Conservation (phyloP, 495 filamentous ascomycete genomes). For the Penicillium desertorum region DNA sequence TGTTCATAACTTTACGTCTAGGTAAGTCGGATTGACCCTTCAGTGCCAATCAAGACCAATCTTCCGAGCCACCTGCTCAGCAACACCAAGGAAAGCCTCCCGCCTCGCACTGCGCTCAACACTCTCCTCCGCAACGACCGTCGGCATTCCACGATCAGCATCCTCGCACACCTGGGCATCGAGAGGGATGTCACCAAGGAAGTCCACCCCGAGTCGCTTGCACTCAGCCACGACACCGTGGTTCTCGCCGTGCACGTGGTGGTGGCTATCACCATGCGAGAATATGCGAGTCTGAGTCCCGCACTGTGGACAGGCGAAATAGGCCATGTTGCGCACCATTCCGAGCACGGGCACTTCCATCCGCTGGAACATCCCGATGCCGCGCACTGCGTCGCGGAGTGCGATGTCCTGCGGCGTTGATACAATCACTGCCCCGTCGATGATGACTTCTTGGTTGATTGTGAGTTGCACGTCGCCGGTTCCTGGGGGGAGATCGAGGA, state of each 20-base stretch:
- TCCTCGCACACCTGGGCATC: slow-evolving; percentile 85
- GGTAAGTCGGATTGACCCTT: slow-evolving; percentile 13
- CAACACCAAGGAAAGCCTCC: slow-evolving; percentile 68
- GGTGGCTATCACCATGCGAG: slow-evolving; percentile 41
- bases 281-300: slow-evolving; percentile 75
- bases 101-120: slow-evolving; percentile 70
- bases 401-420: slow-evolving; percentile 92
- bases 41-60: slow-evolving; percentile 39
- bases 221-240: slow-evolving; percentile 57
- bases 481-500: slow-evolving; percentile 89
- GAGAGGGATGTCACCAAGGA: slow-evolving; percentile 88
- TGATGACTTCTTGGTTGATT: slow-evolving; percentile 83
- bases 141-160: slow-evolving; percentile 85
- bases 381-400: slow-evolving; percentile 83
- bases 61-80: slow-evolving; percentile 58
- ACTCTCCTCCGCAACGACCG: slow-evolving; percentile 82
- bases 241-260: slow-evolving; percentile 44
- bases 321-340: slow-evolving; percentile 95
- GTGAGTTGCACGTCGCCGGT: slow-evolving; percentile 94
- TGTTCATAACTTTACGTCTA: not conserved
- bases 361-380: slow-evolving; percentile 87
- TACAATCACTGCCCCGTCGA: slow-evolving; percentile 88
- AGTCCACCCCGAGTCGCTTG: slow-evolving; percentile 62
- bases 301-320: slow-evolving; percentile 81
- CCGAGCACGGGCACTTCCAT: slow-evolving; percentile 76